Evolutionary conservation across 1,284 basidiomycete species (phyloP).

Genomic region (Heterobasidion parviporum): DNA sequence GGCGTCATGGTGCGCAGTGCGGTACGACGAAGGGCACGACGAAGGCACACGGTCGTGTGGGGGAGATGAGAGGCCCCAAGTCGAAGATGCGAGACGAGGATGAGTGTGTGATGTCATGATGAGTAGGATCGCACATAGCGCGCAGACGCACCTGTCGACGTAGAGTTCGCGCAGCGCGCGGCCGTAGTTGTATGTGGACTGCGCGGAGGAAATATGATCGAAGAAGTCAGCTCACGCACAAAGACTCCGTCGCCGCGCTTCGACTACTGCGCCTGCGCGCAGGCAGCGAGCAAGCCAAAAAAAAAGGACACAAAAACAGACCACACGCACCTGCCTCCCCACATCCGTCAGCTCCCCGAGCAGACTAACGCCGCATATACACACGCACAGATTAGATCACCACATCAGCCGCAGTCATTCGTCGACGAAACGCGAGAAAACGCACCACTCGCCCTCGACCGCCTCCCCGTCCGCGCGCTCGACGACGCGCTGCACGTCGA

Average conservation of each 20-base stretch:
- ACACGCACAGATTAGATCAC: not conserved
- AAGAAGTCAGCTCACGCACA: not conserved
- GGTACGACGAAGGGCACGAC: not conserved
- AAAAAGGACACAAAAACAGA: not conserved
- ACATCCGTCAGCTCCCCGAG: constrained; percentile 76
- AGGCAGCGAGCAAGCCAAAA: not conserved
- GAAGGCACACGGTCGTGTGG: not conserved
- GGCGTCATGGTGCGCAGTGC: not conserved
- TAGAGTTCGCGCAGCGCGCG: constrained; percentile 57
- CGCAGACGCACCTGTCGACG: constrained; percentile 47
- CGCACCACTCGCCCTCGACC: constrained; percentile 56
- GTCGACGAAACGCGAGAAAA: constrained; percentile 2
- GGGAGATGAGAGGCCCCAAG: not conserved
- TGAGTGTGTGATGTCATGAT: not conserved
- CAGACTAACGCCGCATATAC: constrained; percentile 33
- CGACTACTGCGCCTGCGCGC: not conserved
- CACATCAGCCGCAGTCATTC: not conserved
- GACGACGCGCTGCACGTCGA: constrained; percentile 33
- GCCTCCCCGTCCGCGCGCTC: constrained; percentile 50
- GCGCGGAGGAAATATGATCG: not conserved
- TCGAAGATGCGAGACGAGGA: not conserved
- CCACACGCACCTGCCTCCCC: constrained; percentile 50
- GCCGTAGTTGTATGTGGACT: constrained; percentile 69
- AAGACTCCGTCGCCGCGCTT: too few relatives aligned
- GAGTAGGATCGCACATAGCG: not conserved